phyloP scores from a whole-genome alignment of 2,329 filamentous ascomycete genomes.

The Sarocladium kiliense region DNA sequence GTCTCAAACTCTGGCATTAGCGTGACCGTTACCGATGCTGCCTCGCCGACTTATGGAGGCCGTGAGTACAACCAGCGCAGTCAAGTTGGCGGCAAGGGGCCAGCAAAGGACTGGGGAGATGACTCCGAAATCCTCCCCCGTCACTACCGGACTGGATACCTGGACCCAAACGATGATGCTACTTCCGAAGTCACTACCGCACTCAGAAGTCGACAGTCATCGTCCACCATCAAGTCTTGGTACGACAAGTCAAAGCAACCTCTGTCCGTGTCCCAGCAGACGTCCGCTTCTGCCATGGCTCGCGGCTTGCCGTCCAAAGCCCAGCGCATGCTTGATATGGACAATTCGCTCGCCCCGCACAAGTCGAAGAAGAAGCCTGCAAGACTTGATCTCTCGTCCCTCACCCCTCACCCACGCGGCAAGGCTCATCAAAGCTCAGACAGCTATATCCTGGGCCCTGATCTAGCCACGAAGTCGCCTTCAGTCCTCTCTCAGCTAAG shows the following conservation, averaged over 20 bases:
- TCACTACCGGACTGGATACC: conserved; percentile 12
- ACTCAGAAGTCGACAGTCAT: conserved; percentile 44
- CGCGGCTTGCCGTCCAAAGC: conserved; percentile 47
- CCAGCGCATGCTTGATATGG: conserved; percentile 40
- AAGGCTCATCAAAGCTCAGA: conserved; percentile 25
- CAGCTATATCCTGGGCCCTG: conserved; percentile 27
- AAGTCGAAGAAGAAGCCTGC: conserved; percentile 37
- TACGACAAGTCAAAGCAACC: conserved; percentile 53
- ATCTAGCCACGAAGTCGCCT: conserved; percentile 35
- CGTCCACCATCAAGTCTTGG: conserved; percentile 50
- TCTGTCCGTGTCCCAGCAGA: conserved; percentile 54
- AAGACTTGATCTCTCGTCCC: conserved; percentile 40
- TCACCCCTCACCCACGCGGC: conserved; percentile 27
- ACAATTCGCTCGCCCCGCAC: conserved; percentile 21
- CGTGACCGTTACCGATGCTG: conserved; percentile 38
- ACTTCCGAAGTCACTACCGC: conserved; percentile 36
- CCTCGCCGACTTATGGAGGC: conserved; percentile 17
- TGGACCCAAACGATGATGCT: conserved; percentile 13
- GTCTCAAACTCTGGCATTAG: conserved; percentile 38
- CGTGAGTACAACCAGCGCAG: conserved; percentile 17
- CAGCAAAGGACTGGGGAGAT: conserved; percentile 32
- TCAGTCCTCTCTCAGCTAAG: conserved; percentile 34
- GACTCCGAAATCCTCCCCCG: conserved; percentile 42
- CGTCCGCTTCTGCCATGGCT: conserved; percentile 53
- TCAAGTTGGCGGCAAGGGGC: conserved; percentile 9